Evolutionary conservation across 805 yeast genomes (phyloP), one percentile per base, ranked within the genome.

Genomic region (Metschnikowia rubicola): DNA sequence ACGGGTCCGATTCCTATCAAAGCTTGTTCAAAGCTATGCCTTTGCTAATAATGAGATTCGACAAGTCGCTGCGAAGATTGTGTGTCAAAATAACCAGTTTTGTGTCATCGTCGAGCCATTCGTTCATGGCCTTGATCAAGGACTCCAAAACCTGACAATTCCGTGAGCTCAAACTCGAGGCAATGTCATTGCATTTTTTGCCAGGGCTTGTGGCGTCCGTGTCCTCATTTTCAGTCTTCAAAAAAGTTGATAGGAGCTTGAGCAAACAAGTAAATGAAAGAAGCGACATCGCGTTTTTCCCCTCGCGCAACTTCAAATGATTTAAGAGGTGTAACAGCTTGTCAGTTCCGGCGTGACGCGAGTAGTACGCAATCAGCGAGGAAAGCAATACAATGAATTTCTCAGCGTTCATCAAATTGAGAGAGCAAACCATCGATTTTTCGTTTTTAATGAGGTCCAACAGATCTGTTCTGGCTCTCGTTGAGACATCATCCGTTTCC

Each of bases 231-330:
- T 50, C 56, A 1, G 49, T 30, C 42, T 36, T 37, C 15, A 38
- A 56, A 51, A 42, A 54, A 53, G 30, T 57, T 46, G 44, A 63
- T 42, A 63, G 35, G 15, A 60, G 56, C 39, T 56, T 64, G 11
- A 66, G 54, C 37, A 71, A 51, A 12, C 66, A 48, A 1, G 75
- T 65, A 48, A 71, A 68, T 31, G 69, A 57, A 30, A 71, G 56
- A 10, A 67, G 50, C 29, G 66, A 59, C 43, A 71, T 56, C 11
- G 57, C 43, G 10, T 35, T 37, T 4, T 56, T 54, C 19, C 47
- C 37, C 13, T 43, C 40, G 9, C 48, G 39, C 29, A 64, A 51
- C 12, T 48, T 46, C 41, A 71, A 56, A 46, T 62, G 55, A 19
- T 56, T 58, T 37, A 70, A 54, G 34, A 68, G 56, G 47, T 54